Percentiles rank a stretch among this genome's conserved stretches.
These are phyloP conservation scores for Liriodendron chinense DNA, from an alignment of 164 flowering plant species.

Conservation along the genomic window DNA sequence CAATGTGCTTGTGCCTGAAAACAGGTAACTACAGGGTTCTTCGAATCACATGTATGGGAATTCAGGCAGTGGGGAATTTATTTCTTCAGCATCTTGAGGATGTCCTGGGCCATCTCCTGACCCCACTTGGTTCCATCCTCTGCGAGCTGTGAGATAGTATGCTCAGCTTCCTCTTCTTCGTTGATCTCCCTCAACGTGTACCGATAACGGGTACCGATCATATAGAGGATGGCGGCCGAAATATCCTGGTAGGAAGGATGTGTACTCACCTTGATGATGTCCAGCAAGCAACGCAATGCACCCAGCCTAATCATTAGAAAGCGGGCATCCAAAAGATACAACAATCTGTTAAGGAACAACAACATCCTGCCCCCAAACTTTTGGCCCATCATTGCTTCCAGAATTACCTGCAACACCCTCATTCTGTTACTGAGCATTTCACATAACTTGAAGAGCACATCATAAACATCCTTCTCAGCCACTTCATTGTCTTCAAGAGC, in stretches of 20 bases:
- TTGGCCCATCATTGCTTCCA: conserved; percentile 44
- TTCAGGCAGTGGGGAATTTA: too few species aligned
- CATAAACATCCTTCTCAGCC: conserved; percentile 78
- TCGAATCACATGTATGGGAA: too few species aligned
- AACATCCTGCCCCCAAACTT: conserved; percentile 58
- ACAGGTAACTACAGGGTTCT: too few species aligned
- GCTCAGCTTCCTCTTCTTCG: conserved; percentile 46
- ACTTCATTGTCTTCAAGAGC: conserved; percentile 59
- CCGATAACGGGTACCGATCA: too few species aligned
- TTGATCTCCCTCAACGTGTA: too few species aligned
- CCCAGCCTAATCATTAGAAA: conserved; percentile 62
- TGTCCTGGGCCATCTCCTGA: conserved; percentile 67
- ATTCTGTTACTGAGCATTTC: conserved; percentile 59
- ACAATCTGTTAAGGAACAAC: conserved; percentile 68
- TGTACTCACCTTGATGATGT: conserved; percentile 51
- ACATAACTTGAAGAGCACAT: conserved; percentile 76
- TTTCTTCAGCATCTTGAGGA: conserved; percentile 63
- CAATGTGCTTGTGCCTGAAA: too few species aligned
- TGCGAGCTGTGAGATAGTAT: conserved; percentile 56
- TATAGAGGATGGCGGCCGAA: conserved; percentile 54
- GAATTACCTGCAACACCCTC: conserved; percentile 51
- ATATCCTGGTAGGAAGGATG: conserved; percentile 63
- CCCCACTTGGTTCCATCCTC: conserved; percentile 77
- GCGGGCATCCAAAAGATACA: conserved; percentile 47
- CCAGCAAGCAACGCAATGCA: conserved; percentile 55